These are phyloP conservation scores for Cryphonectria nitschkei DNA, from an alignment of 2,329 filamentous ascomycete species.

Conservation along the genomic window DNA sequence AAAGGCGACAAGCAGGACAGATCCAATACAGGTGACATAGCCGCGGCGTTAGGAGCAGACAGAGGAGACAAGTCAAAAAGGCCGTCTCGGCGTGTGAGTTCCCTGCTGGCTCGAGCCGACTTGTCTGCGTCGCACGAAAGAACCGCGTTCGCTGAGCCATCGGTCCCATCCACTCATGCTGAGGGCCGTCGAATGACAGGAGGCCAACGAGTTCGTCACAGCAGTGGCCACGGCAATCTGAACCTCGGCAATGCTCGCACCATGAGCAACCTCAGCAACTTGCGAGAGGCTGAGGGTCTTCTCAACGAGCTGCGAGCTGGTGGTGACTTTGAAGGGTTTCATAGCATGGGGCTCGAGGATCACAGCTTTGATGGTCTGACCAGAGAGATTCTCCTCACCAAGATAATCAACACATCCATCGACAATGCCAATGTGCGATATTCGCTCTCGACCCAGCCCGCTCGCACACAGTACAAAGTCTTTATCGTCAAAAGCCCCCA, in stretches of 20 bases:
- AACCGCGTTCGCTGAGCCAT: conserved; percentile 74
- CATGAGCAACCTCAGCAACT: conserved; percentile 64
- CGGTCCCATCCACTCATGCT: conserved; percentile 43
- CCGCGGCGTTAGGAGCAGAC: conserved; percentile 69
- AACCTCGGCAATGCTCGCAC: conserved; percentile 34
- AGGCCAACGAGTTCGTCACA: conserved; percentile 65
- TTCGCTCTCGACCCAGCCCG: conserved; percentile 57
- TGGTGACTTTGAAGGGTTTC: conserved; percentile 68
- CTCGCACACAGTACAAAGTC: conserved; percentile 61
- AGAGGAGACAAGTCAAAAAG: conserved; percentile 56
- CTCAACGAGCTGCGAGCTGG: conserved; percentile 69
- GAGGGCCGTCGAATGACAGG: conserved; percentile 68
- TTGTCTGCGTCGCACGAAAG: conserved; percentile 84
- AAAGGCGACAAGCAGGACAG: conserved; percentile 56
- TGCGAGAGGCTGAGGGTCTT: conserved; percentile 60
- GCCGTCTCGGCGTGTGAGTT: conserved; percentile 82
- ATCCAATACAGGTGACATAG: conserved; percentile 58
- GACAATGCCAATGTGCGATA: conserved; percentile 65
- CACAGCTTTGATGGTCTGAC: conserved; percentile 72
- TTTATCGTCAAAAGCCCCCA: conserved; percentile 68
- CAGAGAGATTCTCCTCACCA: conserved; percentile 73
- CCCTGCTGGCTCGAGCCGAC: conserved; percentile 84
- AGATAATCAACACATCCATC: conserved; percentile 69
- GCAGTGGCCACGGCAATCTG: conserved; percentile 43
- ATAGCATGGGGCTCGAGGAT: conserved; percentile 74